Base-by-base conservation (phyloP, 805 yeast species). In the Aciculoconidium aculeatum region DNA sequence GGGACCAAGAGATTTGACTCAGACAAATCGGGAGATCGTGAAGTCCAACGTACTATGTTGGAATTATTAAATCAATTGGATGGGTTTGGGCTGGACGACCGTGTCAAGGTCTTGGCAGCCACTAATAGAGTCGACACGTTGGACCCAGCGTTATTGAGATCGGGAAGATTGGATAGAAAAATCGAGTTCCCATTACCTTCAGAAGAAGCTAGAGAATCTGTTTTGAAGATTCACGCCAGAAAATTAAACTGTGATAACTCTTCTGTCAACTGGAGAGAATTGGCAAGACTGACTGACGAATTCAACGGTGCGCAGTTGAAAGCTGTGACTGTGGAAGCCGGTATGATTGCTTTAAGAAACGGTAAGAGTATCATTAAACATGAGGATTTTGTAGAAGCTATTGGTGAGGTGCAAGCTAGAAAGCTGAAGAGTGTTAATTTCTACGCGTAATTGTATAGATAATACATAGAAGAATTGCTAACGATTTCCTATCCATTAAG, bases 311-410 rank as follows among this genome's bases (percentile, higher is more conserved):
- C 99, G 1, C 98, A 92, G 62, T 70, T 92, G 55, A 92, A 92
- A 65, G 98, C 98, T 2, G 99, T 92, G 23, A 88, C 96, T 6
- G 98, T 92, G 13, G 99, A 92, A 59, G 98, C 99, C 5, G 99
- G 99, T 53, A 92, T 92, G 99, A 92, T 92, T 61, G 99, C 98
- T 2, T 70, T 92, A 53, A 77, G 98, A 64, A 86, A 85, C 47
- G 96, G 95, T 11, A 95, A 92, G 61, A 74, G 81, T 23, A 72
- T 79, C 43, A 88, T 92, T 32, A 83, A 85, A 46, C 99, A 92
- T 57, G 98, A 92, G 61, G 98, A 92, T 61, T 92, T 90, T 53
- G 95, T 92, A 15, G 98, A 92, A 57, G 99, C 95, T 32, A 87
- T 92, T 38, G 80, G 96, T 41, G 98, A 92, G 67, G 98, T 92